These are phyloP conservation scores for Aschersonia sp. DNA, from an alignment of 2,329 filamentous ascomycete genomes.

Conservation along the genomic window DNA sequence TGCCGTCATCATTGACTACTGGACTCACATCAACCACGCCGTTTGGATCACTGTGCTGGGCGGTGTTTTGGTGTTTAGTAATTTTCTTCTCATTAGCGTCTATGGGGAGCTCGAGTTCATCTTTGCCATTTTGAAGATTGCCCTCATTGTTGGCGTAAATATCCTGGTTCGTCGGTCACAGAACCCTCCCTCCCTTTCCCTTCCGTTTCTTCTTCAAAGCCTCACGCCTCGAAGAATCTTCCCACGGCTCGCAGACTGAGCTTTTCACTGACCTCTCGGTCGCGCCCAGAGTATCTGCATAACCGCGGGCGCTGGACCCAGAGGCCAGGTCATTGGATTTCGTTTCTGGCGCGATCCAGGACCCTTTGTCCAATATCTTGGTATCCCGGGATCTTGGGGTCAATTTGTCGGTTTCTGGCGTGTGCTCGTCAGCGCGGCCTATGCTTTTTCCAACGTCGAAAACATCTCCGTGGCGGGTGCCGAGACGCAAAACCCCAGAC, in stretches of 20 bases:
- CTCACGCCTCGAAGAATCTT: too few species aligned
- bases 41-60: slow-evolving; percentile 44
- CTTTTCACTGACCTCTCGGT: too few species aligned
- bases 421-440: slow-evolving; percentile 17
- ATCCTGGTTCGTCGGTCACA: slow-evolving; percentile 28
- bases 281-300: slow-evolving; percentile 3
- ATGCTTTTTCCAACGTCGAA: slow-evolving; percentile 37
- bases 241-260: too few species aligned
- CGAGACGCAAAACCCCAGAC: slow-evolving; percentile 32
- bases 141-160: slow-evolving; percentile 47
- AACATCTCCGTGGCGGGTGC: slow-evolving; percentile 30
- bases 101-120: slow-evolving; percentile 46
- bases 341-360: slow-evolving; percentile 45
- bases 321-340: slow-evolving; percentile 44
- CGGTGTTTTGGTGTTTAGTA: slow-evolving; percentile 32
- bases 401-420: slow-evolving; percentile 33
- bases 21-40: slow-evolving; percentile 27
- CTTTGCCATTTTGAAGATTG: slow-evolving; percentile 41
- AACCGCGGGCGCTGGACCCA: slow-evolving; percentile 4
- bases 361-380: slow-evolving; percentile 29
- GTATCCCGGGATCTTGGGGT: slow-evolving; percentile 33
- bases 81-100: slow-evolving; percentile 42
- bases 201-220: neutral
- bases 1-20: slow-evolving; percentile 33
- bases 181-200: neutral